Conservation (phyloP, 2,329 filamentous ascomycete species). For the Falciphora oryzae region DNA sequence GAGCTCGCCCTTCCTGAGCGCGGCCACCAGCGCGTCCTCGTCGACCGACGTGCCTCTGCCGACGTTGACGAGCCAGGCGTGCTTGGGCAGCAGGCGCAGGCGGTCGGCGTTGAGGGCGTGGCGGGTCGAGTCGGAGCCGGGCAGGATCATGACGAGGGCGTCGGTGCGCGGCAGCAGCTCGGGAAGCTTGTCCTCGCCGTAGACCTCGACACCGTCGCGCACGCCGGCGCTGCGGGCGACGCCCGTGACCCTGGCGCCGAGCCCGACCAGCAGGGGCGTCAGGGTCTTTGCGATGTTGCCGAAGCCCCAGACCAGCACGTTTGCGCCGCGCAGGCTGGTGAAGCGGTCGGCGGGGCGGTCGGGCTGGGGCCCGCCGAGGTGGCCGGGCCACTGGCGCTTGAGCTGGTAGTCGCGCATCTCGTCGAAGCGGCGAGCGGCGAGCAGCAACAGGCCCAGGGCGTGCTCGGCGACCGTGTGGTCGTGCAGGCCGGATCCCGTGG, state of each 20-base stretch:
- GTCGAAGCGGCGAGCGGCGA: slow-evolving; percentile 32
- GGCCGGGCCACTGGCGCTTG: slow-evolving; percentile 36
- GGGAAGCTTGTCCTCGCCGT: slow-evolving; percentile 31
- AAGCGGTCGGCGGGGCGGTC: slow-evolving; percentile 35
- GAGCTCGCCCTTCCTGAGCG: slow-evolving; percentile 36
- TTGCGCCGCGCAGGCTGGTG: slow-evolving; percentile 37
- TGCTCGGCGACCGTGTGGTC: slow-evolving; percentile 44
- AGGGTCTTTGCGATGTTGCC: slow-evolving; percentile 42
- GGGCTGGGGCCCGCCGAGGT: slow-evolving; percentile 39
- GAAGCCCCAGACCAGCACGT: slow-evolving; percentile 41
- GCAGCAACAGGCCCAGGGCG: slow-evolving; percentile 35
- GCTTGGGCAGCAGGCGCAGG: slow-evolving; percentile 32
- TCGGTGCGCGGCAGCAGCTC: slow-evolving; percentile 36
- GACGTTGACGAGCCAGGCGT: slow-evolving; percentile 38
- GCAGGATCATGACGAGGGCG: slow-evolving; percentile 43
- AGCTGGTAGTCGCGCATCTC: slow-evolving; percentile 41
- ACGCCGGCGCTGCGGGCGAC: slow-evolving; percentile 52
- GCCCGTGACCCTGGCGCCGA: slow-evolving; percentile 53
- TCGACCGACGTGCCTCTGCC: slow-evolving; percentile 43
- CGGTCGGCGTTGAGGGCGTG: slow-evolving; percentile 34
- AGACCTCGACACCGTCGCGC: slow-evolving; percentile 40
- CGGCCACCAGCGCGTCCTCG: slow-evolving; percentile 41
- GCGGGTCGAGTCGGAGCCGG: slow-evolving; percentile 33
- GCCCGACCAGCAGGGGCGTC: slow-evolving; percentile 30
- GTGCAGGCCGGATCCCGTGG: slow-evolving; percentile 41